A percentile compares a stretch with the other conserved stretches of the same genome.
phyloP scores from a whole-genome alignment of 371 early-diverging fungal species.

The Dentiscutata heterogama region DNA sequence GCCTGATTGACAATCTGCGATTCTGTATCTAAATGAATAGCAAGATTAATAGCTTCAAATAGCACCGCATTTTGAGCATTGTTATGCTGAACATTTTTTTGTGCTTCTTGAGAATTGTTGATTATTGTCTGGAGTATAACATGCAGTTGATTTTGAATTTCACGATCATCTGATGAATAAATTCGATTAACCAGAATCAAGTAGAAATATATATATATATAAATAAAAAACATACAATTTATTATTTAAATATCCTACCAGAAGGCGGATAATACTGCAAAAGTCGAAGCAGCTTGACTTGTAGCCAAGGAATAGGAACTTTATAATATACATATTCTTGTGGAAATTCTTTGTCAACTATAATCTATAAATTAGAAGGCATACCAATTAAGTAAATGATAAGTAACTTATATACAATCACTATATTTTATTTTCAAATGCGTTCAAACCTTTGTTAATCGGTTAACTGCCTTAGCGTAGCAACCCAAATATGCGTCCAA shows the following conservation, averaged over 20 bases:
- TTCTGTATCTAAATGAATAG: constrained; percentile 92
- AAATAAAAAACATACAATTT: not conserved
- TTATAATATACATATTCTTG: constrained; percentile 96
- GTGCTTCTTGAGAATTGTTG: constrained; percentile 84
- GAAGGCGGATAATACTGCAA: constrained; percentile 96
- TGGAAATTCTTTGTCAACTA: constrained; percentile 87
- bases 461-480: constrained; percentile 79
- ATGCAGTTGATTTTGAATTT: constrained; percentile 70
- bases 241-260: constrained; percentile 55
- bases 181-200: not conserved
- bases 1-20: constrained; percentile 88
- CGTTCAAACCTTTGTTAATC: constrained; percentile 77
- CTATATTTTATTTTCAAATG: not conserved
- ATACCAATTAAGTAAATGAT: not conserved
- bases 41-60: constrained; percentile 96
- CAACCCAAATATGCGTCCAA: constrained; percentile 82
- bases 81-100: constrained; percentile 96
- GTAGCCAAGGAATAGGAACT: constrained; percentile 97
- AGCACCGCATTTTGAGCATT: constrained; percentile 96
- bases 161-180: constrained; percentile 59
- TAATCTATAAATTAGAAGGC: constrained; percentile 62
- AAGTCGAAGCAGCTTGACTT: constrained; percentile 93
- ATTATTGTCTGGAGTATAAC: constrained; percentile 84
- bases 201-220: not conserved
- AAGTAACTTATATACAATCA: not conserved